phyloP scores from a whole-genome alignment of 441 rosid genomes.

The Isatis lusitanica region DNA sequence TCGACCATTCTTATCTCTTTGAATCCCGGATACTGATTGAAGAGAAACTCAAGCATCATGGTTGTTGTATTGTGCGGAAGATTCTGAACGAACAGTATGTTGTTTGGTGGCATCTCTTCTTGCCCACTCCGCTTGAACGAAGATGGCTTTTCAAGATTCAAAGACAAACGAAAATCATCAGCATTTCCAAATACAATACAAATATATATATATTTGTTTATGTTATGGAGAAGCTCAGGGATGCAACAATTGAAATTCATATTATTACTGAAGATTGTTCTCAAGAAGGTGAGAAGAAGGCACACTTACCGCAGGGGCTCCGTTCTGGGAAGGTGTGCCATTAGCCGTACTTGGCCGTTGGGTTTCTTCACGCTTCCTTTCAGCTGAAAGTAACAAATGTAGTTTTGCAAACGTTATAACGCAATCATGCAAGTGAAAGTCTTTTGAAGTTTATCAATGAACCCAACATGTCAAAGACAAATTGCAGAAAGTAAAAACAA shows the following conservation, averaged over 20 bases:
- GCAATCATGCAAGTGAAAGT: neutral
- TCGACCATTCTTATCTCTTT: slow-evolving; percentile 90
- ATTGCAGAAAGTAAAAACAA: neutral
- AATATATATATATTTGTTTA: neutral
- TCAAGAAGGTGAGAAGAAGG: neutral
- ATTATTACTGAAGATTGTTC: neutral
- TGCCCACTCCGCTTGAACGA: slow-evolving; percentile 53
- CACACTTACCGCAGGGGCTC: slow-evolving; percentile 60
- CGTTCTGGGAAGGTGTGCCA: slow-evolving; percentile 55
- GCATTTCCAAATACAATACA: neutral
- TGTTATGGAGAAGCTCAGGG: neutral
- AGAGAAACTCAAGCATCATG: slow-evolving; percentile 79
- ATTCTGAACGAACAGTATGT: slow-evolving; percentile 86
- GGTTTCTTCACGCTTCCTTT: slow-evolving; percentile 76
- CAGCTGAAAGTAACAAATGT: slow-evolving; percentile 50
- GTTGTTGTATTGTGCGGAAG: slow-evolving; percentile 87
- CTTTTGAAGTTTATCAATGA: neutral
- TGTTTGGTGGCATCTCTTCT: slow-evolving; percentile 73
- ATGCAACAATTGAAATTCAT: neutral
- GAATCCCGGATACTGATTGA: slow-evolving; percentile 83
- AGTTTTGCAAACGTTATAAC: neutral
- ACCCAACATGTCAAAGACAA: neutral
- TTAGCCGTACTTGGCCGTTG: slow-evolving; percentile 59
- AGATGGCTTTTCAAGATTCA: slow-evolving; percentile 50
- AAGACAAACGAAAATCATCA: neutral